Evolutionary conservation across 2,329 filamentous ascomycete genomes (phyloP).

Genomic region (Calonectria fujianensis): DNA sequence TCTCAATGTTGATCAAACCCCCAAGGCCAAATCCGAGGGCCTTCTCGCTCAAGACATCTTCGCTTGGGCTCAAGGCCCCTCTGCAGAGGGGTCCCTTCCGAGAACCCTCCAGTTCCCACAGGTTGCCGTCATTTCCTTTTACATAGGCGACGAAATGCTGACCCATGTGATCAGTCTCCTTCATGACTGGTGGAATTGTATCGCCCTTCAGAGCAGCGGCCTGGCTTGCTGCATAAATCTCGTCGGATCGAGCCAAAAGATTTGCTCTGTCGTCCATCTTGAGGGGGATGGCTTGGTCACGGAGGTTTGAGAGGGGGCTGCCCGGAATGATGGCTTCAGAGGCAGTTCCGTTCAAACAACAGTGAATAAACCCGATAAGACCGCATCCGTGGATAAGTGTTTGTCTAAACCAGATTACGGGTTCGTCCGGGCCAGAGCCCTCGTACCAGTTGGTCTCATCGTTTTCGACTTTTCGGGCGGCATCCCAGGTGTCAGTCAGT

Average conservation of each 20-base stretch:
- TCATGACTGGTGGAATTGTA: conserved; percentile 2
- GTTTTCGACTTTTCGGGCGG: conserved; percentile 54
- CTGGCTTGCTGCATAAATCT: conserved; percentile 29
- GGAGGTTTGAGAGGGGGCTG: conserved; percentile 68
- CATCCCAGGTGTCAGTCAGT: conserved; percentile 82
- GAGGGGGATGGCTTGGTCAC: conserved; percentile 76
- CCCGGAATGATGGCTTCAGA: conserved; percentile 55
- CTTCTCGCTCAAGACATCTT: conserved; percentile 39
- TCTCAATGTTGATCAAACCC: conserved; percentile 35
- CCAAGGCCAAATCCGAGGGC: conserved; percentile 38
- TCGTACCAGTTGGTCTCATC: conserved; percentile 25
- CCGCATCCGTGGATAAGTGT: conserved; percentile 84
- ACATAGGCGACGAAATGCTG: conserved; percentile 43
- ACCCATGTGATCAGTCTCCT: conserved; percentile 7
- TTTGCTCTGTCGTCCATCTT: conserved; percentile 25
- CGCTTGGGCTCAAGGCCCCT: conserved; percentile 31
- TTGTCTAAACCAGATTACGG: conserved; percentile 83
- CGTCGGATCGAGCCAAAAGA: background rate
- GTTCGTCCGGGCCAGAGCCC: conserved; percentile 30
- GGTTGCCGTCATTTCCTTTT: conserved; percentile 36
- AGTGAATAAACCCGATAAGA: conserved; percentile 80
- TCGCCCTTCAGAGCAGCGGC: conserved; percentile 30
- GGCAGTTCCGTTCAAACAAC: conserved; percentile 73
- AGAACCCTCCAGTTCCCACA: conserved; percentile 44
- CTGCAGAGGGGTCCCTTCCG: conserved; percentile 42